Evolutionary conservation across 129 eudicot species (phyloP), one percentile per base, ranked within the genome.

Genomic region (Chrysanthemum makinoi): DNA sequence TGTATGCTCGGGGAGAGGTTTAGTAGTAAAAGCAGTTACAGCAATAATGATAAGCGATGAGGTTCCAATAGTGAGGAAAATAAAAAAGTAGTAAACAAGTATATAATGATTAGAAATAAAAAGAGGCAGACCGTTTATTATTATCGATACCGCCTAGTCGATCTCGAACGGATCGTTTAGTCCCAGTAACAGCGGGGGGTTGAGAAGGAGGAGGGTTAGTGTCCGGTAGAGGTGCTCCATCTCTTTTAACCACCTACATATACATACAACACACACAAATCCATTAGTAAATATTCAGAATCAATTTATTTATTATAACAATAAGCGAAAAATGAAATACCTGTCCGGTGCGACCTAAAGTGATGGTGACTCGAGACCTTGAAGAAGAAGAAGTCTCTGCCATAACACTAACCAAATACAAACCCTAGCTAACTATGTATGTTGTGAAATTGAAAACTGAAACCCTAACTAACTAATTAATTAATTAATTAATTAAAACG

Each of bases 291-390:
- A 54, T 5, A 53, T 47, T 53, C 71, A 0, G 8, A 20, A 81
- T 19, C 10, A 49, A 54, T 54, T 46, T 4, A 61, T 5, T 61
- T 30, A 20, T 6, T 43, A n/a, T 17, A 54, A 12, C 13, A 68
- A 59, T 13, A 19, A 53, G 2, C 0, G 26, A 43, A 63, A 15
- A 15, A 9, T 0, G 17, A 6, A 18, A 14, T 13, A 91, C 98
- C 96, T 89, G 98, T 60, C 94, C 91, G 49, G 77, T 72, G 68
- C 91, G 87, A 7, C 98, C 98, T 54, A 91, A 84, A 55, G 98
- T 91, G 62, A 91, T 89, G 44, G 96, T 91, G 18, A 91, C 84
- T 48, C 72, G 90, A 67, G 94, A 77, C 83, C 93, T 79, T 39
- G 89, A 86, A 69, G 79, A 50, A 2, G 16, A 11, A 3, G 46